Evolutionary conservation across 2,329 filamentous ascomycete genomes (phyloP), one percentile per base, ranked within the genome.

Genomic region (Aspergillus tamarii): DNA sequence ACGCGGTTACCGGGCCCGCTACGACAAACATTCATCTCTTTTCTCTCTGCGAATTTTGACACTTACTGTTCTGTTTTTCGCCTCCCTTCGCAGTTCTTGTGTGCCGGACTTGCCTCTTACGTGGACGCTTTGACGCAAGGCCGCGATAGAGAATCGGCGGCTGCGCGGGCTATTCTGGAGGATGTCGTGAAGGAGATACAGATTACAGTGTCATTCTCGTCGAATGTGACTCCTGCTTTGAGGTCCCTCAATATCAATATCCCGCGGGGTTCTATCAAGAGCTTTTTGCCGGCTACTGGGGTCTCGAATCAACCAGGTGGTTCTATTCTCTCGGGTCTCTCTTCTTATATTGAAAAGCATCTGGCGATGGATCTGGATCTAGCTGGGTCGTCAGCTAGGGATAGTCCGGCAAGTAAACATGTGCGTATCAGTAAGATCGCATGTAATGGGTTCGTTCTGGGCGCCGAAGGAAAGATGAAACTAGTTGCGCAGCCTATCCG

Each of bases 11-110:
- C 84, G 2, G 82, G 77, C 39, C 72, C 80, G 0, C 72, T 86
- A 12, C 80, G 84, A 5, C 81, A 84, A 43, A 77, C 78, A 2
- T 80, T 86, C 59, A 71, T 84, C 57, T 73, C 80, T 16, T 86
- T 86, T 68, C 69, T 87, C 16, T 74, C 78, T 6, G 76, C 80
- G 1, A 81, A 76, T 62, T 86, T 87, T 69, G 84, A 87, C 65
- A 77, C 82, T 3, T 82, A 82, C 64, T 77, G 81, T 53, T 78
- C 81, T 7, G 72, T 79, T 5, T 66, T 86, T 28, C 75, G 73
- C 6, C 76, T 86, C 4, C 73, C 80, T 0, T 79, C 83, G 0
- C 64, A 68, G 9, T 83, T 84, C 63, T 74, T 85, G 36, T 81
- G 80, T n/a, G 67, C 72, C 0, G 74, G 75, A 1, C 73, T 85